Evolutionary conservation across 495 filamentous ascomycete species (phyloP).

Genomic region (Endocarpon pusillum): DNA sequence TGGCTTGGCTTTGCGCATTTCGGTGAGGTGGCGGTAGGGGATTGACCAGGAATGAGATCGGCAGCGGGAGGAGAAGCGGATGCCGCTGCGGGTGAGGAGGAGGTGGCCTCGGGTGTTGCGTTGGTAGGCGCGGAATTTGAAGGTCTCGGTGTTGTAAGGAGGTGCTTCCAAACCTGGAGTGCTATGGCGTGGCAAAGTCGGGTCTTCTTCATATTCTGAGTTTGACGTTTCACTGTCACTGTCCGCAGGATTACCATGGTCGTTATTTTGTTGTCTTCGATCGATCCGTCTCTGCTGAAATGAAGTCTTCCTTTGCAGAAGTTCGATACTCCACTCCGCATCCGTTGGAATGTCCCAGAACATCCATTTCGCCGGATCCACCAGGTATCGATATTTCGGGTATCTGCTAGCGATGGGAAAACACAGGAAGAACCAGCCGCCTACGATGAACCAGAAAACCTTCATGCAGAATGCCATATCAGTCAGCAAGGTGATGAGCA

Average conservation of each 20-base stretch:
- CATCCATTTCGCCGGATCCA: slow-evolving; percentile 23
- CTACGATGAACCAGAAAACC: slow-evolving; percentile 18
- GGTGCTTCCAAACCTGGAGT: background rate
- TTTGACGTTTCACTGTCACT: background rate
- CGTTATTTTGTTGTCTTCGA: background rate
- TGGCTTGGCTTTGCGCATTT: slow-evolving; percentile 16
- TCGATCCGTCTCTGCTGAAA: background rate
- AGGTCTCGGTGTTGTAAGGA: background rate
- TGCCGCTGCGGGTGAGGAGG: background rate
- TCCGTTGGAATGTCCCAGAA: slow-evolving; percentile 26
- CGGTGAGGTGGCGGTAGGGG: slow-evolving; percentile 14
- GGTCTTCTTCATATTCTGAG: background rate
- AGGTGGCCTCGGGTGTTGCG: background rate
- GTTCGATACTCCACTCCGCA: slow-evolving; percentile 4
- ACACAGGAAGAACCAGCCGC: slow-evolving; percentile 23
- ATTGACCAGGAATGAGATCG: slow-evolving; percentile 11
- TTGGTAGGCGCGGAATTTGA: background rate
- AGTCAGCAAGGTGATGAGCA: slow-evolving; percentile 15
- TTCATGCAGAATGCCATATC: slow-evolving; percentile 22
- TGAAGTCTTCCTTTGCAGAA: background rate
- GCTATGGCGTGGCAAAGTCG: background rate
- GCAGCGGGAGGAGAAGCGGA: background rate
- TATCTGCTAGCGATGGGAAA: slow-evolving; percentile 24
- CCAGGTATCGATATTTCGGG: slow-evolving; percentile 25
- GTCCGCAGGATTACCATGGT: background rate